Conservation (phyloP, 116 monocot species). For the Posidonia oceanica region DNA sequence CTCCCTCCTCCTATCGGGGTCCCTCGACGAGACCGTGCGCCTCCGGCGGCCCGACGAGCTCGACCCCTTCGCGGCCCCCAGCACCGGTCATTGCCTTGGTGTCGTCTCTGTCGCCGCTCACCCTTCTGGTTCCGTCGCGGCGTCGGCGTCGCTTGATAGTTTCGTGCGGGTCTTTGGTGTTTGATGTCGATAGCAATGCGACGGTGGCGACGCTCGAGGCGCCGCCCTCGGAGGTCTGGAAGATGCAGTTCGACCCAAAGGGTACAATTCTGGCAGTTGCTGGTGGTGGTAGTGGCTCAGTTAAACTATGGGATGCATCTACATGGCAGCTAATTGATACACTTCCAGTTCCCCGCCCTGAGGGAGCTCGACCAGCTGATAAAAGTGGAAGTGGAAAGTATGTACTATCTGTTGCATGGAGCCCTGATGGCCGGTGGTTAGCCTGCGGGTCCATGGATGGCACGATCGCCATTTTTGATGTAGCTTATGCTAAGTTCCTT, state of each 20-base stretch:
- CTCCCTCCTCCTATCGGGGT: constrained; percentile 75
- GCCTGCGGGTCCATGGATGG: constrained; percentile 91
- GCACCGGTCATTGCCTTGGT: constrained; percentile 69
- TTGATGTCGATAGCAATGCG: constrained; percentile 58
- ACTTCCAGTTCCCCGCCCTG: constrained; percentile 58
- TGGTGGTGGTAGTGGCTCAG: constrained; percentile 74
- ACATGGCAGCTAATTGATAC: constrained; percentile 66
- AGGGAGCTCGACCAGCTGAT: constrained; percentile 45
- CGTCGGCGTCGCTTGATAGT: constrained; percentile 86
- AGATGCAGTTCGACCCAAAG: constrained; percentile 93
- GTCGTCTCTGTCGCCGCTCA: constrained; percentile 92
- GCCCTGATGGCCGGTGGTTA: constrained; percentile 67
- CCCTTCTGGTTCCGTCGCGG: constrained; percentile 64
- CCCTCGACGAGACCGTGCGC: constrained; percentile 92
- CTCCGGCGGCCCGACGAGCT: constrained; percentile 82
- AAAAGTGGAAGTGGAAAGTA: constrained; percentile 57
- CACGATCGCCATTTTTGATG: constrained; percentile 69
- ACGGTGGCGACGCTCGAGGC: constrained; percentile 61
- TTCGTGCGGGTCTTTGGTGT: constrained; percentile 85
- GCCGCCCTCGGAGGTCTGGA: constrained; percentile 69
- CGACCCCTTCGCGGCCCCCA: constrained; percentile 28
- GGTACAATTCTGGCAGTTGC: constrained; percentile 83
- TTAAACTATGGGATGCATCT: constrained; percentile 97
- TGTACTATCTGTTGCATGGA: constrained; percentile 93
- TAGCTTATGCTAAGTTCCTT: constrained; percentile 62